phyloP scores from a whole-genome alignment of 345 rosid genomes.

The Melaleuca alternifolia region DNA sequence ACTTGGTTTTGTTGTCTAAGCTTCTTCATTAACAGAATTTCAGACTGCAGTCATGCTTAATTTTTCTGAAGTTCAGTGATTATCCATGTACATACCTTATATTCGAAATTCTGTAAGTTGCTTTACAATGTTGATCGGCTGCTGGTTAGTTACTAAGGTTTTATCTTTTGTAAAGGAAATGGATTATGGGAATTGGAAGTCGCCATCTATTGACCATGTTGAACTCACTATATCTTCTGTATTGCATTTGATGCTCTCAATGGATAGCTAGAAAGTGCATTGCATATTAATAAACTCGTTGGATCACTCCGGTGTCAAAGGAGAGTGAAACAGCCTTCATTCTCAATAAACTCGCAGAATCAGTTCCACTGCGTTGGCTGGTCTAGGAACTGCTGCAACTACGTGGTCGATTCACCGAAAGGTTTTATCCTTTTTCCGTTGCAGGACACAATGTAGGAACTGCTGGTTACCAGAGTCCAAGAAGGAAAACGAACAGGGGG shows the following conservation, averaged over 20 bases:
- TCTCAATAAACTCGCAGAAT: too few relatives aligned
- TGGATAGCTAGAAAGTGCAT: not conserved
- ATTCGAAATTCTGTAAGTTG: rapidly evolving
- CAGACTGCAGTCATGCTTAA: not conserved
- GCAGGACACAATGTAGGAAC: not conserved
- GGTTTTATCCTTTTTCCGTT: not conserved
- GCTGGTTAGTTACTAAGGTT: not conserved
- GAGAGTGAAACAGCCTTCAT: not conserved
- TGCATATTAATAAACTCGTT: not conserved
- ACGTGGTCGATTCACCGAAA: not conserved
- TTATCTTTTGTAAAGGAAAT: not conserved
- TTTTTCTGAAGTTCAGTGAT: not conserved
- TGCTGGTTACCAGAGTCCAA: conserved; percentile 15
- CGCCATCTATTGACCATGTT: not conserved
- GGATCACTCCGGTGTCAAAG: not conserved
- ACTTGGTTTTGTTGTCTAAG: too few relatives aligned
- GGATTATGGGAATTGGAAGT: not conserved
- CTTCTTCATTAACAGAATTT: not conserved
- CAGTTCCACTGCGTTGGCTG: not conserved
- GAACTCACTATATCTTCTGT: not conserved
- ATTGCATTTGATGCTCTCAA: not conserved
- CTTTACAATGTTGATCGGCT: not conserved
- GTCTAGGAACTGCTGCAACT: not conserved
- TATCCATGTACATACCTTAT: not conserved
- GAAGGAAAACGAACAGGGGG: conserved; percentile 50